phyloP scores from a whole-genome alignment of 179 eudicot genomes.

The Corrigiola litoralis region DNA sequence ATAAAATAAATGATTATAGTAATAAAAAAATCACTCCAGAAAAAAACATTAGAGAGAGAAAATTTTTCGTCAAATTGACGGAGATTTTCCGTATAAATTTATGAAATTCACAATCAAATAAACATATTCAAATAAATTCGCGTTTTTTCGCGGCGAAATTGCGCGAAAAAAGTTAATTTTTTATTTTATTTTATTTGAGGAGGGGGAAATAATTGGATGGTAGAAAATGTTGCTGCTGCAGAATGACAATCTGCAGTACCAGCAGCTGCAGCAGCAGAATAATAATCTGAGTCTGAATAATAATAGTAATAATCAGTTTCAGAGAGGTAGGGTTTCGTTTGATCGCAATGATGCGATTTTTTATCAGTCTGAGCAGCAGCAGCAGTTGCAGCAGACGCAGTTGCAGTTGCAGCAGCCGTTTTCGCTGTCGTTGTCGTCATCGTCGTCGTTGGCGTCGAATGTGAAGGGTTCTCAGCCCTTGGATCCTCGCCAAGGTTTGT shows the following conservation, averaged over 20 bases:
- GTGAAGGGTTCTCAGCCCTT: slow-evolving; percentile 33
- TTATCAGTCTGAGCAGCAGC: slow-evolving; percentile 35
- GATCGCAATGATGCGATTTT: slow-evolving; percentile 42
- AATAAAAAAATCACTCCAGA: no score
- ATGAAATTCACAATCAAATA: not conserved
- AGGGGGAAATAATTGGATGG: not conserved
- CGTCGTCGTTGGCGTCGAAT: slow-evolving; percentile 27
- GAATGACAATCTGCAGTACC: slow-evolving; percentile 34
- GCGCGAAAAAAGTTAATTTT: not conserved
- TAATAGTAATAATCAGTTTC: slow-evolving; percentile 18
- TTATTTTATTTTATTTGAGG: not conserved
- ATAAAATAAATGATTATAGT: no score
- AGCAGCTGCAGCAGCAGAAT: slow-evolving; percentile 26
- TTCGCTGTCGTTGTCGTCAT: not conserved
- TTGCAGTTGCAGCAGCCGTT: slow-evolving; percentile 5
- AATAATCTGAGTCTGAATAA: slow-evolving; percentile 19
- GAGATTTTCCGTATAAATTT: slow-evolving; percentile 6
- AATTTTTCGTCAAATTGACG: no score
- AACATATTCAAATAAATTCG: no score
- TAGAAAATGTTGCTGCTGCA: slow-evolving; percentile 55
- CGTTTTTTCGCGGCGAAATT: not conserved
- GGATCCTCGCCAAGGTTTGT: slow-evolving; percentile 53
- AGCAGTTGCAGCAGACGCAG: slow-evolving; percentile 2
- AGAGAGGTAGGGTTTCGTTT: slow-evolving; percentile 48
- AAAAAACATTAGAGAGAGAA: not conserved